Base-by-base conservation (phyloP, 2,329 filamentous ascomycete genomes). In the Fusarium pseudocircinatum region DNA sequence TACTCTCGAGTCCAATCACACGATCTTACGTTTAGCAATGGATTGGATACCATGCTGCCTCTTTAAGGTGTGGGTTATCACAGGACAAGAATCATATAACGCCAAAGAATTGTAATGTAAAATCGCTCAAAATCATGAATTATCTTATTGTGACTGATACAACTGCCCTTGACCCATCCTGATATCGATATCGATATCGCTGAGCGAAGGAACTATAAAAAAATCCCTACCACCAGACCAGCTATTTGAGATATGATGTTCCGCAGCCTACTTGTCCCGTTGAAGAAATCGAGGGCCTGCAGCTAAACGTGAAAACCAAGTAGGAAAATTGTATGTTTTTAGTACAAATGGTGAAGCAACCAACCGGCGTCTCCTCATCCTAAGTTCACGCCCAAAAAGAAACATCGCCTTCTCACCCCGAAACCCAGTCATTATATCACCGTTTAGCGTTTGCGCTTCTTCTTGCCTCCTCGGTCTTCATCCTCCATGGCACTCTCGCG, bases 381-480 rank as follows among this genome's bases (percentile, higher is more conserved):
- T 32, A 59, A 44, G 22, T 64, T 46, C 70, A 43, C 40, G 30
- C 57, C 42, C 32, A 42, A 37, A 28, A 18, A 46, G 46, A 34
- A 63, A 58, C 24, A 37, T 39, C 64, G 64, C n/a, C 30, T 43
- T 58, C 36, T n/a, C 50, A n/a, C 43, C 40, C 50, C 52, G 30
- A 39, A 54, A 39, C 43, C 37, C 28, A 42, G 43, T 36, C 49
- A 28, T 36, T 20, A 42, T 56, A 24, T 24, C 32, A 32, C 57
- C 14, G n/a, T 28, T 79, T 76, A 83, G 67, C 80, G 80, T 79
- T 81, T 82, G 65, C 79, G 80, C 78, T 83, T 81, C 89, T 90
- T 94, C 91, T 88, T 92, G 86, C 76, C 86, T 86, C 85, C 89
- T 57, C 93, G 81, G 73, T 94, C 93, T 75, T 97, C 94, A 1